Evolutionary conservation across 805 yeast genomes (phyloP), one percentile per base, ranked within the genome.

Genomic region (Saturnispora bothae): DNA sequence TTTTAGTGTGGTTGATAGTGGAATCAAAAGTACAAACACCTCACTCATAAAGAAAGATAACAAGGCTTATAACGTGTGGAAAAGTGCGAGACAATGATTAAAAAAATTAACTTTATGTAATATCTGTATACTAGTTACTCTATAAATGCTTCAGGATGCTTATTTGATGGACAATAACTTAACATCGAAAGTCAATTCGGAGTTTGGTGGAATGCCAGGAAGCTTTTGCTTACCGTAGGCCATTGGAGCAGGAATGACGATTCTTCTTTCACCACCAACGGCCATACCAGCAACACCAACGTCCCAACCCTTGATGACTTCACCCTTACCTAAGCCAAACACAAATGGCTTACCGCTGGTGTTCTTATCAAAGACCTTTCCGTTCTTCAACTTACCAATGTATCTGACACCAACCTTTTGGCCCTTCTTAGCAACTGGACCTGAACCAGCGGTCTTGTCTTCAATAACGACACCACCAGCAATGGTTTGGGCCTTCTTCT

Each of bases 211-310:
- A 52, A 92, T 84, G 46, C 97, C 98, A 51, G 98, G 98, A 48
- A 92, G 72, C 48, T 83, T 76, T 68, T 83, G 80, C 55, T 81
- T 81, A 49, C 99, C 99, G 66, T 92, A 92, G 41, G 96, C 99
- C 78, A 83, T 83, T 55, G 88, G 76, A 39, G 98, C 80, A 52
- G 99, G 98, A 50, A 92, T 85, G 44, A 85, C 74, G 50, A 92
- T 85, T 69, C 97, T 79, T 74, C 98, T 88, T 73, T 92, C 98
- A 59, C 97, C 97, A 56, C 96, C 96, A 58, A 84, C 94, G 41
- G 94, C 78, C 96, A 92, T 88, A 60, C 97, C 97, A 43, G 89
- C 86, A 53, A 92, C 92, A 72, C 99, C 99, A 56, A 89, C 73
- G 60, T 92, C 99, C 84, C 95, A 92, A 48, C 97, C 98, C 64